Percentiles rank a stretch among this genome's conserved stretches.
These are phyloP conservation scores for Ogataea chonburiensis DNA, from an alignment of 805 yeast genomes.

Conservation along the genomic window DNA sequence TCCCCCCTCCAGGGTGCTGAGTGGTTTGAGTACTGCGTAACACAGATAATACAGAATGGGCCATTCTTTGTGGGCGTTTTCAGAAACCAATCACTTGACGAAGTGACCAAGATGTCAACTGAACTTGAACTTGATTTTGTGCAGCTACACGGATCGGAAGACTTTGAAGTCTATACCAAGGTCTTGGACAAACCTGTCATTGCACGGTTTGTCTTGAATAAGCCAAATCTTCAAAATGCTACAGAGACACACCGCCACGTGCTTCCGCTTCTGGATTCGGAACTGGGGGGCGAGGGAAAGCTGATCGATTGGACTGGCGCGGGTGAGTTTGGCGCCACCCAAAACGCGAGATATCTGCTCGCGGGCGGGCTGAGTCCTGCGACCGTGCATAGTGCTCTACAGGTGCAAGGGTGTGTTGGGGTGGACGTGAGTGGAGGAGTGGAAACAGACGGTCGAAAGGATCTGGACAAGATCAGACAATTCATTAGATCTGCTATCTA, in stretches of 20 bases:
- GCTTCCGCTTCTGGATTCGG: constrained; percentile 77
- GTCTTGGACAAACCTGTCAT: constrained; percentile 56
- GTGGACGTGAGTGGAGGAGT: constrained; percentile 97
- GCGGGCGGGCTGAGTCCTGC: constrained; percentile 90
- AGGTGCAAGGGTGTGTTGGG: constrained; percentile 65
- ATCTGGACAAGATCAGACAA: constrained; percentile 52
- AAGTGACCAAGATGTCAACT: constrained; percentile 46
- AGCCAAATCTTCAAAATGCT: constrained; percentile 35
- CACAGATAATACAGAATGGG: constrained; percentile 39
- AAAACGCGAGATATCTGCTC: constrained; percentile 49
- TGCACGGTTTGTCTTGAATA: constrained; percentile 66
- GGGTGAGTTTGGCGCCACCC: constrained; percentile 34
- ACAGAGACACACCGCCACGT: constrained; percentile 39
- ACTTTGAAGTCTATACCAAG: constrained; percentile 45
- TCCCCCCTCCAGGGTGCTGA: constrained; percentile 27
- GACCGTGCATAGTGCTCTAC: constrained; percentile 59
- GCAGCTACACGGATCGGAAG: constrained; percentile 84
- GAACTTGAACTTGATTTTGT: constrained; percentile 66
- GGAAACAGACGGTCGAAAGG: constrained; percentile 76
- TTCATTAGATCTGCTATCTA: constrained; percentile 56
- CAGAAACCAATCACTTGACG: constrained; percentile 71
- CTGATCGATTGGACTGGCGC: constrained; percentile 69
- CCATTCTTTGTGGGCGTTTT: constrained; percentile 88
- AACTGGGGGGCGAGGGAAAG: constrained; percentile 89
- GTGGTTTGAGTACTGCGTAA: constrained; percentile 34